Conservation (phyloP, 2,329 filamentous ascomycete species). For the Fusarium abutilonis region DNA sequence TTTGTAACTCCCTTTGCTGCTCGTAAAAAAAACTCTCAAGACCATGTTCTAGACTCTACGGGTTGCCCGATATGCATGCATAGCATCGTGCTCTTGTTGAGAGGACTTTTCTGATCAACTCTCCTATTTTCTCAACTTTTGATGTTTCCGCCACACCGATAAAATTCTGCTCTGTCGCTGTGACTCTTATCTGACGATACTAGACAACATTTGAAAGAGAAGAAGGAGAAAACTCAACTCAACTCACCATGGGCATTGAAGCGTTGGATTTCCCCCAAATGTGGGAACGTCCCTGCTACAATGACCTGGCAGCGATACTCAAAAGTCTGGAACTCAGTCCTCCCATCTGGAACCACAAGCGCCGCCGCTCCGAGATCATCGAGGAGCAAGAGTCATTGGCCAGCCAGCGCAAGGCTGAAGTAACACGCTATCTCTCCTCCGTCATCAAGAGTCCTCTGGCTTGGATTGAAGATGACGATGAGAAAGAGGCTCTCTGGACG, state of each 20-base stretch:
- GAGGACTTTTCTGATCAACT: conserved; percentile 2
- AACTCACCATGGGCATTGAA: conserved; percentile 45
- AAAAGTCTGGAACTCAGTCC: conserved; percentile 72
- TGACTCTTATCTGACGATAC: not conserved
- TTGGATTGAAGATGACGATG: conserved; percentile 75
- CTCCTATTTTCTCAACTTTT: not conserved
- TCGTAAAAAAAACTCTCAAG: conserved; percentile 12
- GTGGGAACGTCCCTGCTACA: conserved; percentile 76
- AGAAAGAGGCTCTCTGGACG: conserved; percentile 78
- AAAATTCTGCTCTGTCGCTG: conserved; percentile 4
- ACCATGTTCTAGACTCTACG: conserved; percentile 14
- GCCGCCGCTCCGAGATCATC: conserved; percentile 54
- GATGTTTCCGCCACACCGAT: conserved; percentile 22
- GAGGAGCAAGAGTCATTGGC: conserved; percentile 55
- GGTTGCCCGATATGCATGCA: conserved; percentile 29
- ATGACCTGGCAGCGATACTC: conserved; percentile 72
- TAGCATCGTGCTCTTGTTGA: conserved; percentile 29
- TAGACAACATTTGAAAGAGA: not conserved
- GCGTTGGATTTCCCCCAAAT: conserved; percentile 79
- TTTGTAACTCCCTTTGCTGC: conserved; percentile 4
- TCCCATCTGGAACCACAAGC: conserved; percentile 70
- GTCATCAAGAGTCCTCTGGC: conserved; percentile 73
- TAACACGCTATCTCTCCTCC: conserved; percentile 73
- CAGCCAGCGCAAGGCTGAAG: conserved; percentile 57
- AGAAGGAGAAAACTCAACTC: not conserved